These are phyloP conservation scores for Luzula sylvatica DNA, from an alignment of 176 grass and related monocot genomes.

Conservation along the genomic window DNA sequence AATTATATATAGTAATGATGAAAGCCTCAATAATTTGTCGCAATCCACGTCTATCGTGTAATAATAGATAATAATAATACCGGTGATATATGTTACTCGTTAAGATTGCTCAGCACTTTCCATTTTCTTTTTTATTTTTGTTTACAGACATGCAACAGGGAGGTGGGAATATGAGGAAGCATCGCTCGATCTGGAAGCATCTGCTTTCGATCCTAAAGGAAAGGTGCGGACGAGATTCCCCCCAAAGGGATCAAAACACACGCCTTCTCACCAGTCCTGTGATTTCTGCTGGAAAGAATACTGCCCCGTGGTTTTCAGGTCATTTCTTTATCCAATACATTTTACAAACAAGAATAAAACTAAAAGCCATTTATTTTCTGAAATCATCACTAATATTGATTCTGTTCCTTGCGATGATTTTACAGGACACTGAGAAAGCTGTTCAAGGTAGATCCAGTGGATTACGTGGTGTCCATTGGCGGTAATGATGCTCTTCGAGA, in stretches of 20 bases:
- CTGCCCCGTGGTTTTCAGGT: conserved; percentile 87
- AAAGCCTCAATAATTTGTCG: too few species aligned
- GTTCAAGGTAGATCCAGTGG: conserved; percentile 67
- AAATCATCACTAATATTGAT: too few species aligned
- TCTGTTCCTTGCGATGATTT: background rate
- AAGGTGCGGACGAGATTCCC: conserved; percentile 88
- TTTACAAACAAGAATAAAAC: too few species aligned
- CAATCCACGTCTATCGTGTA: too few species aligned
- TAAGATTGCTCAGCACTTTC: too few species aligned
- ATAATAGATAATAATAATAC: too few species aligned
- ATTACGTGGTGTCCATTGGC: conserved; percentile 89
- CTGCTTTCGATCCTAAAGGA: conserved; percentile 77
- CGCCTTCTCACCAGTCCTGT: conserved; percentile 67
- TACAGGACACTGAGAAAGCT: conserved; percentile 65
- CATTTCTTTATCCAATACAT: too few species aligned
- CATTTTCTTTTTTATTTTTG: background rate
- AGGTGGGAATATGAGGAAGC: conserved; percentile 40
- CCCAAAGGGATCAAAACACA: conserved; percentile 69
- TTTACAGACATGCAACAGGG: conserved; percentile 57
- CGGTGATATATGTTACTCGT: too few species aligned
- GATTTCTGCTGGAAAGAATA: conserved; percentile 91
- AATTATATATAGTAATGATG: too few species aligned
- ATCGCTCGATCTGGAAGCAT: conserved; percentile 60
- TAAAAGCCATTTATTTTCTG: too few species aligned
- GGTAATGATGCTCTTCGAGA: conserved; percentile 54